These are phyloP conservation scores for Sporisorium graminicola DNA, from an alignment of 1,284 basidiomycete species.

Conservation along the genomic window DNA sequence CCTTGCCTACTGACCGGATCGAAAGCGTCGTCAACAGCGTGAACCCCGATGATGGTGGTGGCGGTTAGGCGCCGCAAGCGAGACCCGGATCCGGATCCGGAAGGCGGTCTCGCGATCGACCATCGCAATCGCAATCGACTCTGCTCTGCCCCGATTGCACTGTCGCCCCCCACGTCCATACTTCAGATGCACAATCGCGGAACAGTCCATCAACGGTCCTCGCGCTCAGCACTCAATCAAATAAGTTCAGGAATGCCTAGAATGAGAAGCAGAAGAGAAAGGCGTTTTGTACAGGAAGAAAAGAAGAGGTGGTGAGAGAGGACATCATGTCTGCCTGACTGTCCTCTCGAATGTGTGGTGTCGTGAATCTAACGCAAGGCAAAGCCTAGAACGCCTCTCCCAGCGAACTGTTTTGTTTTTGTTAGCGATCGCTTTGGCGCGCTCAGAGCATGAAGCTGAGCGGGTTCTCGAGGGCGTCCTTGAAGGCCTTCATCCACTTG, in stretches of 20 bases:
- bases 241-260: slow-evolving; percentile 8
- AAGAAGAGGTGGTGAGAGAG: neutral
- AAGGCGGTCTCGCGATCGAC: neutral
- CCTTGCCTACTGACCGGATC: neutral
- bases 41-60: neutral
- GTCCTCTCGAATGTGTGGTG: neutral
- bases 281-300: slow-evolving; percentile 19
- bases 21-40: neutral
- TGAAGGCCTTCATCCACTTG: slow-evolving; percentile 83
- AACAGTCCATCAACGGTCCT: neutral
- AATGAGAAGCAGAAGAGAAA: slow-evolving; percentile 10
- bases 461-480: slow-evolving; percentile 96
- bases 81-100: slow-evolving; percentile 24
- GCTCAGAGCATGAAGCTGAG: slow-evolving; percentile 71
- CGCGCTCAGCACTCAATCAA: neutral
- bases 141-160: neutral
- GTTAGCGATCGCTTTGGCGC: neutral
- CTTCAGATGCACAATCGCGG: neutral
- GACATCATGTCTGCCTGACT: neutral
- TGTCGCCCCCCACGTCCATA: neutral
- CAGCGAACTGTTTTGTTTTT: neutral
- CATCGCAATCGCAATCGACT: slow-evolving; percentile 5
- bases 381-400: neutral
- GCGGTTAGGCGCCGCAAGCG: slow-evolving; percentile 15
- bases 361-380: neutral